Base-by-base conservation (phyloP, 257 asterid genomes). In the Plantago elongata region DNA sequence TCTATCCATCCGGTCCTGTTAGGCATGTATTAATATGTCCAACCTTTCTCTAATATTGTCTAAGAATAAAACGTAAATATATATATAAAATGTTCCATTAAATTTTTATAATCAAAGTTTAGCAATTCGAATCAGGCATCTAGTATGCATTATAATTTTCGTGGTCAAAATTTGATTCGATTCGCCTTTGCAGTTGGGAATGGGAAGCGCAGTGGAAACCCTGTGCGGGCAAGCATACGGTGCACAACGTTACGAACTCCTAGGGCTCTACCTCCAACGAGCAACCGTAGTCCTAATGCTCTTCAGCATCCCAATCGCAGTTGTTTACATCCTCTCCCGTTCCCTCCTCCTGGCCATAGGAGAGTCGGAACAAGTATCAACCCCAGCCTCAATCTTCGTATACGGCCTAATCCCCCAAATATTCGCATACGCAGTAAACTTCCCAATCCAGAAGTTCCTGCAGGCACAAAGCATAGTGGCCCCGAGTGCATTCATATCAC, bases 171-270 rank as follows among this genome's bases (percentile, higher is more conserved):
- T 6, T 49, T 49, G 27, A 22, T 22, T 22, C 27, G 2, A 22
- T 22, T 22, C 27, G 27, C 27, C 30, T 13, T 29, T 7, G 73
- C 76, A 79, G 86, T 61, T 83, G 7, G 90, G 90, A 8, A 83
- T 83, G 90, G 90, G 84, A 14, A 83, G 90, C 77, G 90, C 90
- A 15, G 83, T 83, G 1, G 90, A 83, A 27, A 83, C 90, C 0
- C 82, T 83, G 0, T 83, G 90, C 61, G 90, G 86, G 0, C 90
- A 83, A 75, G 90, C 90, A 44, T 78, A 68, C 65, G 90, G 90
- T 0, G 90, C 90, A 0, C 49, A 52, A 3, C 71, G 80, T 13
- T 45, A 72, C 69, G 78, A 82, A 0, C 64, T 79, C 80, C 72
- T 83, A 0, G 89, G 89, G 50, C 61, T 80, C 7, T 83, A 79